These are phyloP conservation scores for Pseudogymnoascus sp. DNA, from an alignment of 2,329 filamentous ascomycete genomes.

Conservation along the genomic window DNA sequence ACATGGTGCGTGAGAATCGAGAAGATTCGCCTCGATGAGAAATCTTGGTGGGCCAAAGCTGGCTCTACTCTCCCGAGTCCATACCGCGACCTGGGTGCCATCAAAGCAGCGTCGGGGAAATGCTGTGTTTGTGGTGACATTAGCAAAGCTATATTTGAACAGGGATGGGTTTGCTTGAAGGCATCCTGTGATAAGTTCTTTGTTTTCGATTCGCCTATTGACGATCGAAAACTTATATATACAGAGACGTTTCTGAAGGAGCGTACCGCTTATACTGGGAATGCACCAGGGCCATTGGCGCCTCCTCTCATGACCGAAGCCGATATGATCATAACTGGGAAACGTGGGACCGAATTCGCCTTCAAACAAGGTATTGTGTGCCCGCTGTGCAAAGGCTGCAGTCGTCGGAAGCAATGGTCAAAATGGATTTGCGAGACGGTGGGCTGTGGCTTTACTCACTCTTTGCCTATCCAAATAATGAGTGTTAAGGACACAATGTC, in stretches of 20 bases:
- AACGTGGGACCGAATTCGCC: constrained; percentile 40
- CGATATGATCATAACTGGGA: constrained; percentile 26
- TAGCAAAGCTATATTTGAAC: constrained; percentile 35
- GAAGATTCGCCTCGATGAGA: constrained; percentile 45
- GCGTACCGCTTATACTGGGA: constrained; percentile 39
- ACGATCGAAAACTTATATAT: constrained; percentile 40
- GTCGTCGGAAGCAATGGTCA: constrained; percentile 52
- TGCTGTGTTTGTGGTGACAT: constrained; percentile 37
- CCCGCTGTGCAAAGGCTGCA: constrained; percentile 55
- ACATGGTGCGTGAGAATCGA: constrained; percentile 57
- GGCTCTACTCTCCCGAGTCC: constrained; percentile 26
- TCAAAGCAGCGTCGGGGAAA: constrained; percentile 18
- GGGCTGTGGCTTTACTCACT: constrained; percentile 42
- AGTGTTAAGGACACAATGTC: background rate
- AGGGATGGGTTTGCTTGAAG: constrained; percentile 55
- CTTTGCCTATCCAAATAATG: constrained; percentile 22
- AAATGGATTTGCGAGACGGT: constrained; percentile 54
- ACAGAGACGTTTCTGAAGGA: constrained; percentile 51
- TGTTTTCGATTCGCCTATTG: constrained; percentile 27
- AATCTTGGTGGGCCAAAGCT: constrained; percentile 54
- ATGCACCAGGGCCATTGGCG: constrained; percentile 34
- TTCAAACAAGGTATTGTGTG: constrained; percentile 63
- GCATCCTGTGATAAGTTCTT: constrained; percentile 47
- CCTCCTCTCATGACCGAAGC: constrained; percentile 34
- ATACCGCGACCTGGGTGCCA: constrained; percentile 22